Evolutionary conservation across 2,329 filamentous ascomycete species (phyloP), one percentile per base, ranked within the genome.

Genomic region (Ceratocystis albifundus): DNA sequence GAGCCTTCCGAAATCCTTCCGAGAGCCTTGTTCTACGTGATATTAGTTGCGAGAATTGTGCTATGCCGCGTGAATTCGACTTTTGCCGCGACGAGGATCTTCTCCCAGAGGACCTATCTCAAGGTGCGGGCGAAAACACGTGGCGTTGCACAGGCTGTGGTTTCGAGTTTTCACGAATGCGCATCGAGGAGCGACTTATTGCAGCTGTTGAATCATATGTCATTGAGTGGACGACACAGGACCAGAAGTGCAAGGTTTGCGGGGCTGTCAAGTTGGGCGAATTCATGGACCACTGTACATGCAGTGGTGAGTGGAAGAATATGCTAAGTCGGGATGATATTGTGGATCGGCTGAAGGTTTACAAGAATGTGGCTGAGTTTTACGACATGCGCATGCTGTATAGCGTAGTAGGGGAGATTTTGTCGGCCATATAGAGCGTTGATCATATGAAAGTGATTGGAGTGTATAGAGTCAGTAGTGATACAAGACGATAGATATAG

Each of bases 201-300:
- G 83, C 81, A 0, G 82, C 88, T 66, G 87, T 96, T 20, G 86
- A 96, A 74, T 84, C 83, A 25, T 77, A 88, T 73, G 79, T 90
- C 6, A 82, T 90, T 30, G 85, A 88, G 71, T 99, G 95, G 92
- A 82, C 85, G 69, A 89, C 87, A 44, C 93, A 97, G 77, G 94
- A 99, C 74, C 76, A 97, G 67, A 90, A 90, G 76, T 99, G 94
- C 70, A 74, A 72, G 36, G 80, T 82, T 68, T 88, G 86, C 74
- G 84, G 82, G 41, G 90, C 90, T 71, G 76, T 96, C 48, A 80
- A 90, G 73, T 81, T 89, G 50, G 97, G 96, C 74, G 93, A 96
- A 72, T 95, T 97, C 71, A 91, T 94, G 86, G 93, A 96, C 75
- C 92, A 97, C 75, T 99, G 95, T 76, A 88, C 87, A 10, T 99